Conservation (phyloP, 2,329 filamentous ascomycete genomes). For the Akanthomyces muscarius region DNA sequence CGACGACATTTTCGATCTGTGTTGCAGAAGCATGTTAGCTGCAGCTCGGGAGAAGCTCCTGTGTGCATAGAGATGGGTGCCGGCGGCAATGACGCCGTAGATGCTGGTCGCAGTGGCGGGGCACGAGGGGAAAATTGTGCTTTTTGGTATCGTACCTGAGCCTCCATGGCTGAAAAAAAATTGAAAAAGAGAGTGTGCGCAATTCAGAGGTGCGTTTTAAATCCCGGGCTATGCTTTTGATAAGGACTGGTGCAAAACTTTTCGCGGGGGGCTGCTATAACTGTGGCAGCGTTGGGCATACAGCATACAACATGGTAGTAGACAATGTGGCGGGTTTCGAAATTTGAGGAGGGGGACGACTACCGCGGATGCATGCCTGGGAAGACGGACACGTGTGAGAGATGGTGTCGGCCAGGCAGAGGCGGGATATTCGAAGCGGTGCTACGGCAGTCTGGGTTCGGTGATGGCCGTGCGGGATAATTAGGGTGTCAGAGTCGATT, state of each 20-base stretch:
- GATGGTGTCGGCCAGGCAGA: conserved; percentile 23
- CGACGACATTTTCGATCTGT: conserved; percentile 90
- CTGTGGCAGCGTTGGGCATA: conserved; percentile 38
- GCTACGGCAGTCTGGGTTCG: conserved; percentile 5
- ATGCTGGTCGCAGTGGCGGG: conserved; percentile 4
- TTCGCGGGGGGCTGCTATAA: conserved; percentile 38
- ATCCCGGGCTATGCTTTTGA: conserved; percentile 6
- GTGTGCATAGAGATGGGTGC: conserved; percentile 19
- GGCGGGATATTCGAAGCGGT: conserved; percentile 15
- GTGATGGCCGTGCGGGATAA: background rate
- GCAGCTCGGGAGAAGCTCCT: conserved; percentile 2
- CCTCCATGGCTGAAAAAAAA: conserved; percentile 39
- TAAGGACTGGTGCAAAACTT: background rate
- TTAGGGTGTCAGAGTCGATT: background rate
- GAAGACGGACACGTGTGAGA: conserved; percentile 21
- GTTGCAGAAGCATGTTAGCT: conserved; percentile 20
- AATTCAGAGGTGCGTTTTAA: background rate
- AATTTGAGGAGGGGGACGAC: conserved; percentile 30
- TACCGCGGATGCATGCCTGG: conserved; percentile 40
- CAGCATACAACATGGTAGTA: conserved; percentile 43
- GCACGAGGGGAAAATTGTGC: conserved; percentile 15
- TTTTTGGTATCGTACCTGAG: conserved; percentile 37
- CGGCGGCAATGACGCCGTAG: conserved; percentile 20
- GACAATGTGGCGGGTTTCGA: conserved; percentile 13
- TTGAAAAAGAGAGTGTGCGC: conserved; percentile 21